Conservation (phyloP, 257 asterid genomes). For the Plantago elongata region DNA sequence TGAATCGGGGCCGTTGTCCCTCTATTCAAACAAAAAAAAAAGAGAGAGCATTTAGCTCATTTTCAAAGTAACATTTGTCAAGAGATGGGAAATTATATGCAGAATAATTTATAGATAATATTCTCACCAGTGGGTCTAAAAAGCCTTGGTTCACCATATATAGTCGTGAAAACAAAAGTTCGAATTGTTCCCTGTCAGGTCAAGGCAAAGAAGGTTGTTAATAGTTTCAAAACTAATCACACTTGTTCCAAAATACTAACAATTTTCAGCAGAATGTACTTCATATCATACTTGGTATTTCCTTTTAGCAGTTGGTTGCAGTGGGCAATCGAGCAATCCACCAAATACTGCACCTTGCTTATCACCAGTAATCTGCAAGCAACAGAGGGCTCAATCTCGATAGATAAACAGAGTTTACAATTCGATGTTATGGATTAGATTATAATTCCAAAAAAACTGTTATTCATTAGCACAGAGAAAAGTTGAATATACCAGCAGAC, state of each 20-base stretch:
- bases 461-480: neutral
- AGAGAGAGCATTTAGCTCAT: neutral
- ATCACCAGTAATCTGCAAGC: conserved; percentile 81
- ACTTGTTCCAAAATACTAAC: neutral
- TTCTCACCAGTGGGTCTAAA: conserved; percentile 87
- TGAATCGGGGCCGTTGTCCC: too few species aligned
- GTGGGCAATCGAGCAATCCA: conserved; percentile 89
- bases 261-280: conserved; percentile 2
- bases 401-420: neutral
- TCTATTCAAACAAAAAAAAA: neutral
- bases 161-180: conserved; percentile 86
- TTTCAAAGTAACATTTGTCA: neutral
- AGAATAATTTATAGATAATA: conserved; percentile 4
- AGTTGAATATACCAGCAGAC: conserved; percentile 61
- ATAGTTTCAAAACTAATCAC: conserved; percentile 8
- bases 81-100: neutral
- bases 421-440: too few species aligned
- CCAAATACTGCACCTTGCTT: conserved; percentile 93
- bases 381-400: conserved; percentile 1
- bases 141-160: conserved; percentile 86
- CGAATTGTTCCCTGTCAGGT: conserved; percentile 74
- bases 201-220: conserved; percentile 11
- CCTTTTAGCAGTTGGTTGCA: conserved; percentile 75
- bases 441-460: neutral
- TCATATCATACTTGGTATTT: conserved; percentile 65